Base-by-base conservation (phyloP, 192 early-diverging fungal species). In the Mortierella claussenii region DNA sequence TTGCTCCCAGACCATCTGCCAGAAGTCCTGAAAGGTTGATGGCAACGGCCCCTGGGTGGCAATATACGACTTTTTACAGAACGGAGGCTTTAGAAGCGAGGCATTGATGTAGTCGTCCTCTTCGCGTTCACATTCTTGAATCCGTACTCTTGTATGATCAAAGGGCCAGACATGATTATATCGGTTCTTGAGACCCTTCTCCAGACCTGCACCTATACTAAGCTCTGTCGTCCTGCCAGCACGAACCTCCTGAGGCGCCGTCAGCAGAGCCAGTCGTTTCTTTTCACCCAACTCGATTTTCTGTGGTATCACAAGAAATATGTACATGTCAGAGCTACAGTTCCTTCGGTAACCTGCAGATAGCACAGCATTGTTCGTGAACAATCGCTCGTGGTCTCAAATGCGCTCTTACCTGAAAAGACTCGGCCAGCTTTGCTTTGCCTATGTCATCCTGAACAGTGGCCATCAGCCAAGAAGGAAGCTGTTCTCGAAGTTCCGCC, bases 1-100 rank as follows among this genome's bases (percentile, higher is more conserved):
- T 53, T 97, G 93, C 78, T 99, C 96, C 97, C 96, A 98, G 7
- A 96, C 75, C 82, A 98, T 93, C 60, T 88, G 85, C 97, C 97
- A 99, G 79, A 99, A 98, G 78, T 98, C 97, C 28, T 81, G 73
- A 36, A 91, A 86, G 0, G 97, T 98, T n/a, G 86, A 82, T 11
- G 88, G 87, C 28, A 97, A 65, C 17, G 98, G 98, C n/a, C 94
- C 87, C 57, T 88, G 85, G 0, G 87, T 85, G 8, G 79, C 85
- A 27, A 89, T 87, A 33, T 87, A 87, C 4, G 64, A 53, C 37
- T 47, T 73, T 23, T 66, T 8, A 51, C 76, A 55, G 27, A 58
- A 46, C 27, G 75, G 60, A 55, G 84, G 56, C 44, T 64, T 70
- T 17, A 75, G 36, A 20, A 55, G 68, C 15, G 78, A 80, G 0